Evolutionary conservation across 768 basidiomycete genomes (phyloP), one percentile per base, ranked within the genome.

Genomic region (Kwoniella botswanensis): DNA sequence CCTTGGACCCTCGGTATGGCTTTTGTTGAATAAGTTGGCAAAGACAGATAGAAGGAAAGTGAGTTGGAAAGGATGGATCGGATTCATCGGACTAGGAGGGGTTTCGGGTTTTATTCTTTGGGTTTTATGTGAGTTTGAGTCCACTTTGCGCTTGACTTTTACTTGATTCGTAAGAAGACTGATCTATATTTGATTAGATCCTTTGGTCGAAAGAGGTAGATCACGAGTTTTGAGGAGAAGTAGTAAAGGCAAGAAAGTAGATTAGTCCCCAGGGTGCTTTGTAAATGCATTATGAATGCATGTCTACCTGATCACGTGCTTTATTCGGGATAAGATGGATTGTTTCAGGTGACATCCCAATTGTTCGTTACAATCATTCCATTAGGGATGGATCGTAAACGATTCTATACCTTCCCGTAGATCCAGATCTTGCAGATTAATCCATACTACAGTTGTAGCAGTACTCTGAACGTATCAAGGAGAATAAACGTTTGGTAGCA

Each of bases 61-160:
- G 10, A 44, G 60, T 29, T 75, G 71, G 72, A 41, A 59, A 35
- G 71, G 65, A 9, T 65, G 74, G 77, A 17, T 50, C 2, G 74
- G 71, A 65, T 64, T 79, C 26, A 63, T 80, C 3, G 73, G 66
- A 6, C 9, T 46, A 4, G 79, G 76, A 3, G 75, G 71, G 17
- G 53, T 66, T 15, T 63, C 77, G 44, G 79, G 79, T 15, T n/a
- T 78, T 24, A 53, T 62, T 13, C 57, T 44, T 62, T 79, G 43
- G 71, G n/a, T 9, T 50, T 67, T n/a, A 73, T 77, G 71, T 75
- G 63, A 65, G 68, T 75, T 35, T 35, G 17, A 35, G 35, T 35
- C 35, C 35, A 35, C 17, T 46, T 17, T 46, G 10, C 12, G 44
- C 17, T 46, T 17, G 10, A 12, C 17, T 11, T 17, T 46, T 26